Evolutionary conservation across 768 basidiomycete species (phyloP).

Genomic region (Pholiota conissans): DNA sequence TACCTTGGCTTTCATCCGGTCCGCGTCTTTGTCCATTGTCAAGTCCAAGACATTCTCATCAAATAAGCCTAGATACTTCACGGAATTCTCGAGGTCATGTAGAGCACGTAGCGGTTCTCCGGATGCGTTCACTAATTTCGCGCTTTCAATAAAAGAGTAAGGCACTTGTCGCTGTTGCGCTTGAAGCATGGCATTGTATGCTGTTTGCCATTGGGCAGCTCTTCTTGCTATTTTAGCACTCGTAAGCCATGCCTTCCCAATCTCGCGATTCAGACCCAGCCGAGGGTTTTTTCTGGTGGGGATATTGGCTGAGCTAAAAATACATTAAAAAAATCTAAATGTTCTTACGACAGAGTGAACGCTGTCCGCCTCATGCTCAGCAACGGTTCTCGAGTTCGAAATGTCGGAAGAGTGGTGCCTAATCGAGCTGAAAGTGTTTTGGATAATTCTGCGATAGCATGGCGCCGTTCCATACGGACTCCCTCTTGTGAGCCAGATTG

Average conservation of each 20-base stretch:
- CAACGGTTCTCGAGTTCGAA: constrained; percentile 84
- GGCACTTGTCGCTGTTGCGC: constrained; percentile 70
- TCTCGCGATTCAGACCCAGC: constrained; percentile 49
- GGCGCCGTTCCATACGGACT: constrained; percentile 31
- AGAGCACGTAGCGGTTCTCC: constrained; percentile 85
- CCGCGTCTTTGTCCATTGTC: constrained; percentile 52
- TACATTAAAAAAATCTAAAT: neutral
- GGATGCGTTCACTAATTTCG: constrained; percentile 77
- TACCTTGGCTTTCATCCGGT: constrained; percentile 75
- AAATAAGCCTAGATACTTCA: constrained; percentile 50
- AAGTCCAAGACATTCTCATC: constrained; percentile 55
- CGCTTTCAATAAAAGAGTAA: constrained; percentile 87
- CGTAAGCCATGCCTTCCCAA: constrained; percentile 85
- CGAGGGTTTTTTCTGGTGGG: constrained; percentile 32
- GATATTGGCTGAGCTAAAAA: constrained; percentile 7
- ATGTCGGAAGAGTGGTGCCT: constrained; percentile 80
- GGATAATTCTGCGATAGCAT: constrained; percentile 44
- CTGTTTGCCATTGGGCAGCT: constrained; percentile 93
- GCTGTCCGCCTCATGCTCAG: constrained; percentile 89
- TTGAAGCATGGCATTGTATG: constrained; percentile 94
- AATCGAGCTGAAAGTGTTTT: constrained; percentile 62
- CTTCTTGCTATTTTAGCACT: constrained; percentile 97
- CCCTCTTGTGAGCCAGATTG: constrained; percentile 37
- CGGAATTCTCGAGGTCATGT: constrained; percentile 80
- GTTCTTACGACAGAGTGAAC: constrained; percentile 65